A percentile compares a stretch with the other conserved stretches of the same genome.
Evolutionary conservation across 108 stramenopile genomes (phyloP).

Genomic region (Asterionellopsis glacialis): DNA sequence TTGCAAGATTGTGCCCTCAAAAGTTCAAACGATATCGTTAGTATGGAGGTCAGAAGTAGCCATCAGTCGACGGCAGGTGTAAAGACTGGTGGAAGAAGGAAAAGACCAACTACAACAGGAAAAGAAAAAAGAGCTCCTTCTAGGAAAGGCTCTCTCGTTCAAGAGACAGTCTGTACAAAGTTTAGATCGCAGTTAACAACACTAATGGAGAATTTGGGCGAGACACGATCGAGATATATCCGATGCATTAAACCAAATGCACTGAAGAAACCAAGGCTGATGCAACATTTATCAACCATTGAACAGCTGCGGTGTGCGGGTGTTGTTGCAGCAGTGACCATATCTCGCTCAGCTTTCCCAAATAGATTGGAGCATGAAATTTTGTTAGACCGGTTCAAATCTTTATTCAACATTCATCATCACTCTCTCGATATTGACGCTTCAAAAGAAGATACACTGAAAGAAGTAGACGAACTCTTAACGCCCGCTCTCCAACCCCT

Average conservation of each 20-base stretch:
- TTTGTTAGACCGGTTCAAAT: conserved; percentile 81
- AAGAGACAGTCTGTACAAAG: conserved; percentile 65
- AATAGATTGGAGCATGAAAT: conserved; percentile 85
- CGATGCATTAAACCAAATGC: conserved; percentile 93
- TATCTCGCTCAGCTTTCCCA: conserved; percentile 93
- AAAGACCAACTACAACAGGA: conserved; percentile 8
- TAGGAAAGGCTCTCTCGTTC: neutral
- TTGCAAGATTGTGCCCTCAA: conserved; percentile 54
- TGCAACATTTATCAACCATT: conserved; percentile 79
- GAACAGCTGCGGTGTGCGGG: conserved; percentile 95
- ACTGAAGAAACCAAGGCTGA: conserved; percentile 60
- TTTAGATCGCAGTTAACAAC: conserved; percentile 66
- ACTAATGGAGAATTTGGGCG: conserved; percentile 63
- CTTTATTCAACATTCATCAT: conserved; percentile 21
- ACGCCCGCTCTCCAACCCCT: conserved; percentile 6
- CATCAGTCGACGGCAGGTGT: neutral
- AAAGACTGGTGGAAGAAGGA: neutral
- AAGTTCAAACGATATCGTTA: conserved; percentile 67
- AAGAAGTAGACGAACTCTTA: conserved; percentile 14
- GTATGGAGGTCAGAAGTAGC: conserved; percentile 14
- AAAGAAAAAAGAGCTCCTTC: neutral
- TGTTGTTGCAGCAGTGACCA: conserved; percentile 91
- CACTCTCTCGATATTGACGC: neutral
- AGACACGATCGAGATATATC: conserved; percentile 85
- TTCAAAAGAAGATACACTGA: conserved; percentile 3